These are phyloP conservation scores for Scedosporium minutisporum DNA, from an alignment of 2,329 filamentous ascomycete species.

Conservation along the genomic window DNA sequence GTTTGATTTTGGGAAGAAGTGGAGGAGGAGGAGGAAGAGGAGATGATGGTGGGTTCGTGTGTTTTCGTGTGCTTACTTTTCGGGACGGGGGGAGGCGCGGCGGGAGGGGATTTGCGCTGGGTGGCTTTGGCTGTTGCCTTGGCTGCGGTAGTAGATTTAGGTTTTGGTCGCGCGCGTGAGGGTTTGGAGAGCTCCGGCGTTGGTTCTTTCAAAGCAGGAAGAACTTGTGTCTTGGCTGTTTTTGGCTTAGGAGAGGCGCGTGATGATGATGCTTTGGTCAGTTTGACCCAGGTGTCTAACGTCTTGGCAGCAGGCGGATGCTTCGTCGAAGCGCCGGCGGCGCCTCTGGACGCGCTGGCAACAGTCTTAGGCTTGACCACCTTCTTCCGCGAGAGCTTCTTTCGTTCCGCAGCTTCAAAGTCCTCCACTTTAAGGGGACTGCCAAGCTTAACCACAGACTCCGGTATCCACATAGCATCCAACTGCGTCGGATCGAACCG, in stretches of 20 bases:
- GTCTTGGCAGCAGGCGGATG: neutral
- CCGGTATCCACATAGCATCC: slow-evolving; percentile 36
- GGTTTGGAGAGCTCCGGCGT: neutral
- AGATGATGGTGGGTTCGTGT: slow-evolving; percentile 1
- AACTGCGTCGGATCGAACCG: slow-evolving; percentile 56
- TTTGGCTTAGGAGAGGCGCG: neutral
- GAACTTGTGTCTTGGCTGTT: neutral
- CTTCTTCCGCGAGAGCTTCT: slow-evolving; percentile 13
- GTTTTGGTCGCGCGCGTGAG: neutral
- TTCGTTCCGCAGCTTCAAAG: slow-evolving; percentile 17
- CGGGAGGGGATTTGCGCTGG: neutral
- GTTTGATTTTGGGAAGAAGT: slow-evolving; percentile 2
- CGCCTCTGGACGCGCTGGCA: neutral
- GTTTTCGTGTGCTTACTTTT: slow-evolving; percentile 3
- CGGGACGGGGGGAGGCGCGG: neutral
- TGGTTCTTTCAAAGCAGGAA: neutral
- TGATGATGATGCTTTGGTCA: slow-evolving; percentile 3
- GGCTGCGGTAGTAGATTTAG: slow-evolving; percentile 4
- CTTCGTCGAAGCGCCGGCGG: neutral
- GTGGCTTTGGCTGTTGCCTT: slow-evolving; percentile 10
- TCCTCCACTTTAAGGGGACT: slow-evolving; percentile 12
- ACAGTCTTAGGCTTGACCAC: neutral
- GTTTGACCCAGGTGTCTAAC: slow-evolving; percentile 2
- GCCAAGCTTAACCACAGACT: slow-evolving; percentile 16
- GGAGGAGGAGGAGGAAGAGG: neutral